A percentile compares a stretch with the other conserved stretches of the same genome.
Conservation (phyloP, 108 stramenopile genomes). For the Hondaea fermentalgiana region DNA sequence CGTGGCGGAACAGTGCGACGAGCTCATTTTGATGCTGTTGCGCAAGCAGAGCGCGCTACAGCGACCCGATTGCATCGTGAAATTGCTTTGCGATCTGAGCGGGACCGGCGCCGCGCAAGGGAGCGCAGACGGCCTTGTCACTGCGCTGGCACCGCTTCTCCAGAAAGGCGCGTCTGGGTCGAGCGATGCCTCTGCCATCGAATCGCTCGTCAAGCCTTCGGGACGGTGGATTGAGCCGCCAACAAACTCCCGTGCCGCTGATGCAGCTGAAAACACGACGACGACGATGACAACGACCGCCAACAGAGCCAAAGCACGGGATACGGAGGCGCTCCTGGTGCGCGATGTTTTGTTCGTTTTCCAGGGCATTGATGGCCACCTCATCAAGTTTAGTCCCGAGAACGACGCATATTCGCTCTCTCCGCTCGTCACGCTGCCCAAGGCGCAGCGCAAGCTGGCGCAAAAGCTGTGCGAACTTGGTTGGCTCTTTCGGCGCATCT, state of each 20-base stretch:
- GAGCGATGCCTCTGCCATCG: not conserved
- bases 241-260: not conserved
- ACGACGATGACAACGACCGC: not conserved
- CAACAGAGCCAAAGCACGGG: not conserved
- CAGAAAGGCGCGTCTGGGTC: not conserved
- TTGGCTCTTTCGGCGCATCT: slow-evolving; percentile 62
- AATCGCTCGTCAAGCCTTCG: not conserved
- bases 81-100: slow-evolving; percentile 7
- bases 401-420: not conserved
- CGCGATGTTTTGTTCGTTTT: not conserved
- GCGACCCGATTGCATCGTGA: not conserved
- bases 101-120: not conserved
- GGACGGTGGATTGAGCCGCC: not conserved
- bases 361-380: slow-evolving; percentile 25
- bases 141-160: not conserved
- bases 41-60: not conserved
- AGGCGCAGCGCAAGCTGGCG: not conserved
- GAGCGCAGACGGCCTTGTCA: not conserved
- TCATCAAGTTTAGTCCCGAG: not conserved
- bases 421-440: not conserved
- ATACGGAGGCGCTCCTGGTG: not conserved
- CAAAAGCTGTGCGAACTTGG: slow-evolving; percentile 58
- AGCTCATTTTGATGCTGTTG: not conserved
- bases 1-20: not conserved
- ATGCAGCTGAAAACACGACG: not conserved